Base-by-base conservation (phyloP, 306 rosid species). In the Abrus pulchellus region DNA sequence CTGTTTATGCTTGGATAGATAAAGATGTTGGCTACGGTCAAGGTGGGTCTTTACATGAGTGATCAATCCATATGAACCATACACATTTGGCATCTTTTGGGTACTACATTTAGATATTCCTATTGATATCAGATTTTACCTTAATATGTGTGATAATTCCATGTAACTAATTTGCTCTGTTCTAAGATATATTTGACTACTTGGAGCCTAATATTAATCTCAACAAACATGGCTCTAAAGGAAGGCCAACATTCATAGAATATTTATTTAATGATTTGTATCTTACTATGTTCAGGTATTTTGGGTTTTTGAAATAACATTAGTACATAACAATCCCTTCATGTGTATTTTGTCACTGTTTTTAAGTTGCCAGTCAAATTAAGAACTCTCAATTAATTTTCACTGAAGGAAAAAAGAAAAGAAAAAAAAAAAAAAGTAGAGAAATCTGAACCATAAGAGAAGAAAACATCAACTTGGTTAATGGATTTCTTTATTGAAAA, bases 1-100 rank as follows among this genome's bases (percentile, higher is more conserved):
- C 97, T 13, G 97, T 96, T 76, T 96, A 96, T 84, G 97, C 98
- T 59, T 96, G 98, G 98, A 86, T 96, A 43, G 99, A 96, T 87
- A 86, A 83, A 77, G 99, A 96, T 34, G 94, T 96, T 2, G 99
- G 99, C 67, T 96, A 92, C 63, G 89, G 97, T 88, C 99, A 96
- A 96, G 99, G 99, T 96, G 60, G 49, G 91, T 80, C 44, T 49
- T 82, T 69, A 52, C 75, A 59, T 9, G 6, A 59, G 38, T 64
- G 8, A 54, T 70, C 77, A 41, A 62, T 70, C 77, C 48, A 62
- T 41, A 75, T 57, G 65, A 44, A 32, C 38, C 36, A 13, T 76
- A 43, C 68, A 74, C 73, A 67, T 49, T 80, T 82, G 49, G 28
- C 28, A 59, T 68, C 47, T 85, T 61, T 40, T 27, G 44, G 44